A percentile compares a stretch with the other conserved stretches of the same genome.
These are phyloP conservation scores for Camelina hispida DNA, from an alignment of 345 rosid genomes.

Conservation along the genomic window DNA sequence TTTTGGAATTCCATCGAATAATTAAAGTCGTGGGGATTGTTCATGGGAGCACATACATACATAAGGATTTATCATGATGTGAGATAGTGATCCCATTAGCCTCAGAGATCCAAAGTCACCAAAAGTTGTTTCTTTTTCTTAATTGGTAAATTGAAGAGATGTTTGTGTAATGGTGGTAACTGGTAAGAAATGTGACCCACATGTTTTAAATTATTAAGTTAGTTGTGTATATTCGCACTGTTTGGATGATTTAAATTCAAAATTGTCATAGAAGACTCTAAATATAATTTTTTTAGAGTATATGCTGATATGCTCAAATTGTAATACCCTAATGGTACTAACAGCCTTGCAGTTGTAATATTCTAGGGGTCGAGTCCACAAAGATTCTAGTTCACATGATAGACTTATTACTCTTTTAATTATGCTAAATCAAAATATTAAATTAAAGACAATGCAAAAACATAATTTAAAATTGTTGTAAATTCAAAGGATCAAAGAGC, in stretches of 20 bases:
- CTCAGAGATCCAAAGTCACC: conserved; percentile 26
- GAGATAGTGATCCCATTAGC: conserved; percentile 2
- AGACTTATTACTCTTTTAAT: no score
- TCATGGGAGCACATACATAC: not conserved
- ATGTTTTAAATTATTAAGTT: conserved; percentile 8
- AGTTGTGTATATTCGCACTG: not conserved
- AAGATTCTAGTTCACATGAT: no score
- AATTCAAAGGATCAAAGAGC: no score
- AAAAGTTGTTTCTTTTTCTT: conserved; percentile 29
- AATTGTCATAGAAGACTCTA: not conserved
- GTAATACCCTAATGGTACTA: no score
- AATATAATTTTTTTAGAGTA: not conserved
- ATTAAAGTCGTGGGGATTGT: not conserved
- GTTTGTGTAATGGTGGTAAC: conserved; percentile 19
- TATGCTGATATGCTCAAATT: no score
- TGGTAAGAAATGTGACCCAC: conserved; percentile 14
- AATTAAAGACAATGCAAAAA: no score
- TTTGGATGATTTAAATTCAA: not conserved
- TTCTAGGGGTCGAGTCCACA: no score
- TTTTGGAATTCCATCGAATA: not conserved
- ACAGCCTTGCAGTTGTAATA: no score
- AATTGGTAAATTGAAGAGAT: conserved; percentile 14
- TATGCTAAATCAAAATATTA: no score
- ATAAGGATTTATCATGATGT: not conserved
- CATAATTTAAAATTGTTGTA: no score